Conservation (phyloP, 202 grass and related monocot species). For the Elaeis oleifera region DNA sequence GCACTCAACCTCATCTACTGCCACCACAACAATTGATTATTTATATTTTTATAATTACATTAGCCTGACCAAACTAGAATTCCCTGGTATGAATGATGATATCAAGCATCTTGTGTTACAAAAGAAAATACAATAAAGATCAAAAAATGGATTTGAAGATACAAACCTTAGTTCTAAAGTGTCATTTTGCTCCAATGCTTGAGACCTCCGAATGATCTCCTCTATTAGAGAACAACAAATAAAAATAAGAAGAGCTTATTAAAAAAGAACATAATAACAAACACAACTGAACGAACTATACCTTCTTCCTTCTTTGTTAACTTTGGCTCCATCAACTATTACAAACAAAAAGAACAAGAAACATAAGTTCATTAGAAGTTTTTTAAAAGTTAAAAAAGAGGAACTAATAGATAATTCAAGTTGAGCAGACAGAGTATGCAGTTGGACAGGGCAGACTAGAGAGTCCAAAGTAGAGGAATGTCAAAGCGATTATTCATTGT, state of each 20-base stretch:
- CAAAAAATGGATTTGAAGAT: conserved; percentile 14
- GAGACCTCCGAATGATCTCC: conserved; percentile 54
- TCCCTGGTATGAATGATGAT: conserved; percentile 5
- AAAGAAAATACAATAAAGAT: conserved; percentile 12
- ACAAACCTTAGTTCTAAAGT: conserved; percentile 63
- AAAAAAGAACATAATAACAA: conserved; percentile 4
- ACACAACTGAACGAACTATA: conserved; percentile 23
- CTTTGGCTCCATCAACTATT: conserved; percentile 71
- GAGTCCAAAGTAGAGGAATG: too few species aligned
- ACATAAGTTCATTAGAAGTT: conserved; percentile 3
- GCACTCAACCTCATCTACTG: too few species aligned
- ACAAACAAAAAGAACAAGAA: conserved; percentile 5
- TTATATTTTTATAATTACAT: too few species aligned
- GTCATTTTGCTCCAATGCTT: conserved; percentile 72
- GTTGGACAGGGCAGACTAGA: neutral
- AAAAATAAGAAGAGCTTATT: conserved; percentile 19
- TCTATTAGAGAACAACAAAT: conserved; percentile 29
- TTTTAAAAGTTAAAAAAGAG: too few species aligned
- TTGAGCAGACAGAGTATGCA: conserved; percentile 7
- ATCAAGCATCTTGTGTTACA: neutral
- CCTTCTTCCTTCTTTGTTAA: conserved; percentile 87
- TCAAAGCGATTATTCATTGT: too few species aligned
- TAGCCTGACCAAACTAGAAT: conserved; percentile 4
- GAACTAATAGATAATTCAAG: conserved; percentile 8
- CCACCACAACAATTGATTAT: too few species aligned